Evolutionary conservation across 371 early-diverging fungal genomes (phyloP).

Genomic region (Mortierella sp.): DNA sequence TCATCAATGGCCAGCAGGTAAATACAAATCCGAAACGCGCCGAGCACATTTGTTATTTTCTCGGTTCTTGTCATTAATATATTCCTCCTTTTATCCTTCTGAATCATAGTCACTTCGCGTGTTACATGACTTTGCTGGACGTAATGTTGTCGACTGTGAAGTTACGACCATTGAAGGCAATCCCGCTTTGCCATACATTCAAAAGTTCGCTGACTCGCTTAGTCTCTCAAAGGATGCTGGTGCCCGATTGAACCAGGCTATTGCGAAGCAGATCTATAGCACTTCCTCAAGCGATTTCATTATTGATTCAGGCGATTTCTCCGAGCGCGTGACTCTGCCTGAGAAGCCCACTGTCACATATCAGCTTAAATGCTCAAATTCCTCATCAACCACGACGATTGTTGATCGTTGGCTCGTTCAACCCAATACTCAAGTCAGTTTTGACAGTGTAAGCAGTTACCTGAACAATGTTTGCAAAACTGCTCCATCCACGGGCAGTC

Average conservation of each 20-base stretch:
- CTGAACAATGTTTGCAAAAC: slow-evolving; percentile 20
- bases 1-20: slow-evolving; percentile 40
- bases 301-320: slow-evolving; percentile 14
- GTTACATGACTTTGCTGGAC: neutral
- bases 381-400: neutral
- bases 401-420: slow-evolving; percentile 5
- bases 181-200: slow-evolving; percentile 9
- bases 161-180: slow-evolving; percentile 26
- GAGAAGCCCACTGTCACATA: slow-evolving; percentile 17
- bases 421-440: neutral
- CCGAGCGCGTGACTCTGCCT: slow-evolving; percentile 19
- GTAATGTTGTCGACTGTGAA: slow-evolving; percentile 22
- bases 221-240: slow-evolving; percentile 34
- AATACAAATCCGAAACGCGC: neutral
- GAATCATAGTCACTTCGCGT: neutral
- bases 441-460: slow-evolving; percentile 4
- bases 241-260: slow-evolving; percentile 18
- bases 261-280: slow-evolving; percentile 22
- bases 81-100: neutral
- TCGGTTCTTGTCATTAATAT: neutral
- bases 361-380: slow-evolving; percentile 15
- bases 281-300: neutral
- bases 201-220: slow-evolving; percentile 15
- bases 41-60: neutral
- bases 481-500: too few relatives aligned